Evolutionary conservation across 2,329 filamentous ascomycete species (phyloP), one percentile per base, ranked within the genome.

Genomic region (Sphaerulina vaccinii): DNA sequence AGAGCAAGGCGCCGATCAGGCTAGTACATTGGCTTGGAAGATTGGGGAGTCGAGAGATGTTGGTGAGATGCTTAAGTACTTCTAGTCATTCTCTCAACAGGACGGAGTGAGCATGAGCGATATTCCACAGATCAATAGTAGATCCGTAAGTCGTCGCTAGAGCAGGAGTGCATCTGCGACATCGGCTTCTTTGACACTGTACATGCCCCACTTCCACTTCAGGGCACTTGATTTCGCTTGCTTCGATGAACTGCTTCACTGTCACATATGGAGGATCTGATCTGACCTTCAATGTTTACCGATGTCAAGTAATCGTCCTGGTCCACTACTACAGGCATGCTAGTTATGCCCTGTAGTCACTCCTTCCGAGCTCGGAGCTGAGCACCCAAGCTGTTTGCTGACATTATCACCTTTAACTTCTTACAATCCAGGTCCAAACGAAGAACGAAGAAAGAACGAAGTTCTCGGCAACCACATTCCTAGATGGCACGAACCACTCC

Each of bases 11-110:
- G 64, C 61, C 22, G 18, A 42, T 24, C 11, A 48, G n/a, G 62
- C 58, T 7, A 64, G 61, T 48, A 56, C 61, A 8, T 18, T 41
- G 38, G 62, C 59, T 15, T 65, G 63, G 62, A 46, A 29, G 7
- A 49, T 65, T 27, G 55, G 51, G 2, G 55, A 57, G 7, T 47
- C 38, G n/a, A 13, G 47, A 10, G 56, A 65, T 48, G 56, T 65
- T 23, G 22, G 42, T 13, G 42, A 46, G 27, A 29, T 29, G n/a
- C n/a, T n/a, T n/a, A n/a, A n/a, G n/a, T n/a, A n/a, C n/a, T n/a
- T n/a, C n/a, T n/a, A n/a, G n/a, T n/a, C n/a, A n/a, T n/a, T n/a
- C n/a, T n/a, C n/a, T n/a, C n/a, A n/a, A n/a, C n/a, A n/a, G n/a
- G n/a, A n/a, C n/a, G n/a, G n/a, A n/a, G n/a, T n/a, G n/a, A n/a